Base-by-base conservation (phyloP, 1,284 basidiomycete species). In the Amylostereum areolatum region DNA sequence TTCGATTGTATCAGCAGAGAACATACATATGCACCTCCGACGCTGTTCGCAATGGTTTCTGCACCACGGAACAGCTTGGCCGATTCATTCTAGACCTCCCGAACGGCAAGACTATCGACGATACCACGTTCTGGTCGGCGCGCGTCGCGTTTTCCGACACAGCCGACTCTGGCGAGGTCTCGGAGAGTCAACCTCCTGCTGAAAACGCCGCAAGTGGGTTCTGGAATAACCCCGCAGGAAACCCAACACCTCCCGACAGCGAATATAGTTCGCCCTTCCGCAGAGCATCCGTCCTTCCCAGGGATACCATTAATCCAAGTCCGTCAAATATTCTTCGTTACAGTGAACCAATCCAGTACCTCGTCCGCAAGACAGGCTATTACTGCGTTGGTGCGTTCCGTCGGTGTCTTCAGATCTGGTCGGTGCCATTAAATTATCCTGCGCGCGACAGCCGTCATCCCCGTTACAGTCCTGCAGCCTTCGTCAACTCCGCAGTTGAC, bases 21-120 rank as follows among this genome's bases (percentile, higher is more conserved):
- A 92, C 88, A 31, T 99, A 94, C 61, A 81, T 99, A 30, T 97
- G 95, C 68, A 94, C 91, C 4, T 76, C 85, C 3, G 80, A 77
- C 50, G 83, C 89, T 29, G 77, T 92, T 37, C 71, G 75, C 33
- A 74, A 75, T 3, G 84, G 85, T 0, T 78, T 88, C 52, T 97
- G 94, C 60, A 69, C 72, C n/a, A 62, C 66, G 33, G 71, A 75
- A 7, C 67, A 91, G 55, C 77, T 95, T 18, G 95, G 94, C 24
- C 76, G 73, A 50, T 97, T 97, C 72, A 95, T 97, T 58, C 72
- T 93, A 48, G 74, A 82, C 61, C 70, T 87, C 11, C 85, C 89
- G 3, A 55, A 67, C 30, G 81, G 75, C 37, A 80, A 75, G 54
- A 66, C 75, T 34, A 58, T 85, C 41, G 78, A 85, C 52, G 72